These are phyloP conservation scores for Aegilops umbellulata DNA, from an alignment of 176 grass and related monocot genomes.

Conservation along the genomic window DNA sequence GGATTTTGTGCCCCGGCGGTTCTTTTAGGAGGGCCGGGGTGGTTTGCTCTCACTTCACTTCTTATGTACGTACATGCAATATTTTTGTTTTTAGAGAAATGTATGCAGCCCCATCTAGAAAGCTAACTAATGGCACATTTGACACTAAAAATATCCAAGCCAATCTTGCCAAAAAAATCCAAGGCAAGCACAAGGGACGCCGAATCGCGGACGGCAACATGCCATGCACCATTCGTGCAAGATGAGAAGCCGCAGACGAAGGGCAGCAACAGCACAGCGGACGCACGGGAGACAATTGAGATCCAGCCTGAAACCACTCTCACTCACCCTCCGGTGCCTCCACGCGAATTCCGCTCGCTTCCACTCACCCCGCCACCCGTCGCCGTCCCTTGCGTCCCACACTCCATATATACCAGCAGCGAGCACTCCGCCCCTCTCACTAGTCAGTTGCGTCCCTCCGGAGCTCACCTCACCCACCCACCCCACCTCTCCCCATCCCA, in stretches of 20 bases:
- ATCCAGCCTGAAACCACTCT: constrained; percentile 32
- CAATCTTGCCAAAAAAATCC: too few relatives aligned
- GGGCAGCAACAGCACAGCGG: not conserved
- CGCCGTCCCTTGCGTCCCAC: not conserved
- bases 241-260: not conserved
- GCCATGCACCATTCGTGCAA: constrained; percentile 15
- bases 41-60: too few relatives aligned
- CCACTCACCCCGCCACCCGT: not conserved
- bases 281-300: not conserved
- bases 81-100: too few relatives aligned
- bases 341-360: constrained; percentile 36
- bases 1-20: too few relatives aligned
- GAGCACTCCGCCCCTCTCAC: not conserved
- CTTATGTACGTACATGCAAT: too few relatives aligned
- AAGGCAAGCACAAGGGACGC: too few relatives aligned
- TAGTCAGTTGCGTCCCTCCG: not conserved
- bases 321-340: constrained; percentile 16
- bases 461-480: not conserved
- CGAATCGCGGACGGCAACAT: not conserved
- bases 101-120: too few relatives aligned
- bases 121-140: too few relatives aligned
- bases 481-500: not conserved
- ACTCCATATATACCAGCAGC: constrained; percentile 16
- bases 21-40: too few relatives aligned
- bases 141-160: too few relatives aligned